Percentiles rank a stretch among this genome's conserved stretches.
Conservation (phyloP, 1,284 basidiomycete species). For the Gomphus sp. region DNA sequence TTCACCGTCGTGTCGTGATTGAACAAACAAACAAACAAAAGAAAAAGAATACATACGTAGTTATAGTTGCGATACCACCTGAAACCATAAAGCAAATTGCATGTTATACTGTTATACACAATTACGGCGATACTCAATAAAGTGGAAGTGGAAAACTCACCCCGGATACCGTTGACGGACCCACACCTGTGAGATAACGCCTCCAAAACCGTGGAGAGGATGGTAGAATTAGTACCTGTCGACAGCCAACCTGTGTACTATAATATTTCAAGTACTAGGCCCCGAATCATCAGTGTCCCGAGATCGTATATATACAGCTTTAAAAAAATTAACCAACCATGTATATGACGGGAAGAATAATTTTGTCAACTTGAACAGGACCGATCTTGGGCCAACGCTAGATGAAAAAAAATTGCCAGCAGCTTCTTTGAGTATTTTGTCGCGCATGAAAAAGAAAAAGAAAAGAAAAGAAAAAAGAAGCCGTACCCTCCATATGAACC, state of each 20-base stretch:
- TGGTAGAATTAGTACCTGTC: slow-evolving; percentile 45
- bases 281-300: too few relatives aligned
- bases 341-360: slow-evolving; percentile 48
- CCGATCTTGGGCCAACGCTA: slow-evolving; percentile 44
- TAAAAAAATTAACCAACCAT: slow-evolving; percentile 24
- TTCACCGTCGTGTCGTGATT: too few relatives aligned
- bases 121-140: background rate
- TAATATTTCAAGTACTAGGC: too few relatives aligned
- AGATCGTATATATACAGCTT: background rate
- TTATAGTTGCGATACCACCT: slow-evolving; percentile 57
- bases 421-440: slow-evolving; percentile 19
- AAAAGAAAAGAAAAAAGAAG: slow-evolving; percentile 4
- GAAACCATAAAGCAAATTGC: background rate
- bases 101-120: too few relatives aligned
- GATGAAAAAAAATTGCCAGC: slow-evolving; percentile 24
- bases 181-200: slow-evolving; percentile 49
- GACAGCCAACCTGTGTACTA: slow-evolving; percentile 36
- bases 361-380: slow-evolving; percentile 33
- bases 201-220: slow-evolving; percentile 41
- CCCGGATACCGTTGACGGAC: slow-evolving; percentile 45
- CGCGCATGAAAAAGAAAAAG: background rate
- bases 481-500: slow-evolving; percentile 39
- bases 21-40: background rate
- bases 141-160: slow-evolving; percentile 25
- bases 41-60: slow-evolving; percentile 24